Evolutionary conservation across 2,329 filamentous ascomycete genomes (phyloP), one percentile per base, ranked within the genome.

Genomic region (Calonectria fujianensis): DNA sequence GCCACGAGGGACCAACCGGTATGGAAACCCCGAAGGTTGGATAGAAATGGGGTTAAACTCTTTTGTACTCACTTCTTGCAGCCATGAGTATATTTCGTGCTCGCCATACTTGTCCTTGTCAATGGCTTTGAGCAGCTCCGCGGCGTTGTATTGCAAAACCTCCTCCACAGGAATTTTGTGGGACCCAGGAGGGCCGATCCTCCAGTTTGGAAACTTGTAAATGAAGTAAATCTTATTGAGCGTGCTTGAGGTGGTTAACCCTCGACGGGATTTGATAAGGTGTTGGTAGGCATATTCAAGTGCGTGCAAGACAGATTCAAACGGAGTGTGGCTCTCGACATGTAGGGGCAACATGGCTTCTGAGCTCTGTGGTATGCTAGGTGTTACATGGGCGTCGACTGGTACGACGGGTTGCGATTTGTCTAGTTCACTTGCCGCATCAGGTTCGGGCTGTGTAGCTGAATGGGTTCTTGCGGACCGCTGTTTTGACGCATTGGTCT

Each of bases 81-180:
- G 80, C 81, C 83, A 88, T 1, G 72, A 16, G 41, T 82, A 84
- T 32, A 86, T 81, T 0, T 81, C 81, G 11, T 82, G 82, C 0
- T 72, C 70, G 4, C 79, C 76, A 78, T 85, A 89, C 27, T 82
- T 83, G 7, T 76, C 76, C 6, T 80, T 77, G 48, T 84, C 83
- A 2, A 89, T 80, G 4, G 75, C 75, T 2, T 80, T 69, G 1
- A 88, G 75, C 8, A 91, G 82, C 8, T 85, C 84, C 6, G 77
- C 77, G 1, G 88, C 84, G 69, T 88, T 87, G 74, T 88, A 90
- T 16, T 86, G 83, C 2, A 89, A 78, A 4, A 90, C 79, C 48
- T 90, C 86, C 48, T 82, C 71, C 3, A 84, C 81, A 3, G 84
- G 84, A 13, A 90, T 84, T 61, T 82, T 87, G 78, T 88, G 87